Evolutionary conservation across 768 basidiomycete genomes (phyloP).

Genomic region (Lyophyllum shimeji): DNA sequence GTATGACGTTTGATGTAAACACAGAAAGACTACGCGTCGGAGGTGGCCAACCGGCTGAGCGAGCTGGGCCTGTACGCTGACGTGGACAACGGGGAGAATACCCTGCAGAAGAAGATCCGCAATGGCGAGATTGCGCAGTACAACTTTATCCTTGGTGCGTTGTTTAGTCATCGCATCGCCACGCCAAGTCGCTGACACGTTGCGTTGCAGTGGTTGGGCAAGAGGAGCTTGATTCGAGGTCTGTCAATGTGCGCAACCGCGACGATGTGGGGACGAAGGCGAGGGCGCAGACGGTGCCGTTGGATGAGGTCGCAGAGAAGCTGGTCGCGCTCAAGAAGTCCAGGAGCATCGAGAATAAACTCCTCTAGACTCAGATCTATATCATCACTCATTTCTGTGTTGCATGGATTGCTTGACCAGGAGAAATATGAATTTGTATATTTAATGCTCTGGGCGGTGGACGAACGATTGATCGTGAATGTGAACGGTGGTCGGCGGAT

Average conservation of each 20-base stretch:
- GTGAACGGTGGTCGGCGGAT: no score
- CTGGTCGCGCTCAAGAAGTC: slow-evolving; percentile 68
- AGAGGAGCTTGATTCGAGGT: slow-evolving; percentile 80
- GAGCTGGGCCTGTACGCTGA: slow-evolving; percentile 82
- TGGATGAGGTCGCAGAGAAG: slow-evolving; percentile 72
- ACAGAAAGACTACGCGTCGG: slow-evolving; percentile 88
- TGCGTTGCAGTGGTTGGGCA: slow-evolving; percentile 83
- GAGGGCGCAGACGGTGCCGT: slow-evolving; percentile 68
- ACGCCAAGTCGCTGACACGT: slow-evolving; percentile 1
- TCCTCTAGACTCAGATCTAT: slow-evolving; percentile 23
- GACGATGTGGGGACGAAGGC: slow-evolving; percentile 90
- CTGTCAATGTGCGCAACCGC: slow-evolving; percentile 95
- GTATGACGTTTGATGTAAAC: slow-evolving; percentile 11
- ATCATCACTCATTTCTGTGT: neutral
- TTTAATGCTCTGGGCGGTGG: no score
- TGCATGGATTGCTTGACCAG: no score
- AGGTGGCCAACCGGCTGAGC: slow-evolving; percentile 69
- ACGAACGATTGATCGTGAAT: neutral
- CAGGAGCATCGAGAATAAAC: slow-evolving; percentile 42
- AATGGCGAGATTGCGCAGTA: slow-evolving; percentile 98
- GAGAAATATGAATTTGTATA: no score
- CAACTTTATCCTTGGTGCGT: slow-evolving; percentile 93
- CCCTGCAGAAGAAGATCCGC: slow-evolving; percentile 94
- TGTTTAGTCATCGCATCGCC: neutral
- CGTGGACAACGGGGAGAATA: slow-evolving; percentile 89